Base-by-base conservation (phyloP, 352 stramenopile genomes). In the Pythium oligandrum region DNA sequence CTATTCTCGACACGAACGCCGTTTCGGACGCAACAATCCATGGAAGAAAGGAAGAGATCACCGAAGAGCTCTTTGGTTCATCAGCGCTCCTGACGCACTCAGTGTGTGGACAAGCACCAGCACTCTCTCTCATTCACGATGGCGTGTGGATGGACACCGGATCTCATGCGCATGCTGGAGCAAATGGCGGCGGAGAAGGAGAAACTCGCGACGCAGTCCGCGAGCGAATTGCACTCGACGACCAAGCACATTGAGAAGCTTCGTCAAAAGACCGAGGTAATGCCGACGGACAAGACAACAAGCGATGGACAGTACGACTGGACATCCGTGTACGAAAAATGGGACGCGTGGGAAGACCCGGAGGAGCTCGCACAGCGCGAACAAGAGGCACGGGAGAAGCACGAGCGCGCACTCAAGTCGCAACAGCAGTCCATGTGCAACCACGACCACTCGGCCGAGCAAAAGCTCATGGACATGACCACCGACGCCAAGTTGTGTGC, bases 381-480 rank as follows among this genome's bases (percentile, higher is more conserved):
- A 45, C 70, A 85, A 51, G 69, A 75, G 33, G 74, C 78, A 38
- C 62, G 79, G 26, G 78, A 83, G 10, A 86, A 83, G 55, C 78
- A 73, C 30, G 76, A 83, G 46, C 75, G 78, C 0, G 74, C 76
- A 1, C 40, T 61, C 0, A 72, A 75, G 48, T 57, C 63, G 31
- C 71, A 84, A 32, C 53, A 1, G 53, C 59, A 1, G 53, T 46
- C 4, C 36, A 39, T 39, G 72, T 94, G 83, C 68, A 85, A 90
- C 56, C 83, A 94, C 61, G 83, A 94, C 64, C 83, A 94, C 66
- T 94, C 83, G 48, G 81, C 83, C 31, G 83, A 94, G 66, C 81
- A 92, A 74, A 84, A 80, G 57, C 66, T 94, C 46, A 94, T 94
- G 83, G 83, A 94, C 54, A 92, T 92, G 83, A 76, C 65, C 7